Percentiles rank a stretch among this genome's conserved stretches.
These are phyloP conservation scores for Prunus fruticosa DNA, from an alignment of 306 rosid genomes.

Conservation along the genomic window DNA sequence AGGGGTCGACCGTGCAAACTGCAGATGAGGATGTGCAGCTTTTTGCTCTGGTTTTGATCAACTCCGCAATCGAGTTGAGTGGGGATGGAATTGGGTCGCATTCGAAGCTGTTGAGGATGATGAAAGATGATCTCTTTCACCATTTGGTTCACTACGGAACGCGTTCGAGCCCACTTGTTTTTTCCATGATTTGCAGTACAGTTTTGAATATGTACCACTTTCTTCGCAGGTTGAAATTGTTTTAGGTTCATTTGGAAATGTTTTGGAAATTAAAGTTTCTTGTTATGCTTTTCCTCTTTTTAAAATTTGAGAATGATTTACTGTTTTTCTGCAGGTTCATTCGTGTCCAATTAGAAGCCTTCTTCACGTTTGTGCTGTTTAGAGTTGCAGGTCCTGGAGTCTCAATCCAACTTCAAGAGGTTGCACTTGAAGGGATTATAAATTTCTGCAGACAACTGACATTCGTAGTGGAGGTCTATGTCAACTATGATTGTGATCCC, in stretches of 20 bases:
- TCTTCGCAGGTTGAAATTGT: conserved; percentile 56
- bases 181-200: conserved; percentile 93
- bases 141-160: conserved; percentile 85
- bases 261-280: neutral
- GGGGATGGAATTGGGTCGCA: conserved; percentile 75
- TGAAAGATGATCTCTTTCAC: conserved; percentile 82
- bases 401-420: conserved; percentile 78
- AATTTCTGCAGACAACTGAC: conserved; percentile 82
- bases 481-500: conserved; percentile 84
- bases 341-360: conserved; percentile 79
- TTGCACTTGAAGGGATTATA: conserved; percentile 78
- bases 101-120: conserved; percentile 80
- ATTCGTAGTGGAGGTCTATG: conserved; percentile 57
- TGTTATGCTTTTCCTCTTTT: neutral
- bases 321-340: conserved; percentile 40
- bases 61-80: conserved; percentile 70
- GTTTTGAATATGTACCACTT: conserved; percentile 81
- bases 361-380: conserved; percentile 59
- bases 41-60: conserved; percentile 70
- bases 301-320: neutral
- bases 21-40: conserved; percentile 84
- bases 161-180: conserved; percentile 65
- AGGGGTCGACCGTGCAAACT: conserved; percentile 39
- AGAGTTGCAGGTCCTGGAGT: conserved; percentile 45
- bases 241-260: conserved; percentile 1